Percentiles rank a stretch among this genome's conserved stretches.
Conservation (phyloP, 768 basidiomycete species). For the Nidularia pulvinata region DNA sequence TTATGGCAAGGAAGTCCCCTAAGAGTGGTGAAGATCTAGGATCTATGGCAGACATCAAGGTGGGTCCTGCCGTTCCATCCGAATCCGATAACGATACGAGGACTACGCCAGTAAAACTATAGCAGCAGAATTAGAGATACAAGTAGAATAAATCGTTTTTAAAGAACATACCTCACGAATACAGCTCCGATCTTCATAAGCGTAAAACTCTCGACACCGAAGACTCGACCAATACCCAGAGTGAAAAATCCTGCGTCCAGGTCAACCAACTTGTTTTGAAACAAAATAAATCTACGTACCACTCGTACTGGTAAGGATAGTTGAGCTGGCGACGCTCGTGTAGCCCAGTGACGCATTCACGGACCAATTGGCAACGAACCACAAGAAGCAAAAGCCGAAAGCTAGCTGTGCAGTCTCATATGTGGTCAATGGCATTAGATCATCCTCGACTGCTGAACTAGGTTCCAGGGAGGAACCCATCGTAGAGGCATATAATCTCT, state of each 20-base stretch:
- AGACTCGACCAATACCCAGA: constrained; percentile 77
- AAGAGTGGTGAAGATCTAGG: constrained; percentile 36
- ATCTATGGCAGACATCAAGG: constrained; percentile 1
- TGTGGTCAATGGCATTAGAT: constrained; percentile 18
- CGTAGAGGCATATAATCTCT: background rate
- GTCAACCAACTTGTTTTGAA: background rate
- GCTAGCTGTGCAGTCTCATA: constrained; percentile 81
- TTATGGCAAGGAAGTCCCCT: constrained; percentile 83
- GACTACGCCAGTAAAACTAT: constrained; percentile 68
- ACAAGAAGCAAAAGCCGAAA: constrained; percentile 79
- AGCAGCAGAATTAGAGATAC: background rate
- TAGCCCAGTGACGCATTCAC: constrained; percentile 82
- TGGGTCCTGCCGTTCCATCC: constrained; percentile 13
- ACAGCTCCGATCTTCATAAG: constrained; percentile 78
- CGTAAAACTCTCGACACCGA: constrained; percentile 79
- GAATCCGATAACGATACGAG: constrained; percentile 92
- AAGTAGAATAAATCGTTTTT: background rate
- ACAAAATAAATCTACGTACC: constrained; percentile 45
- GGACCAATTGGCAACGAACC: constrained; percentile 95
- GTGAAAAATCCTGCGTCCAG: constrained; percentile 84
- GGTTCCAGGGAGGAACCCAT: background rate
- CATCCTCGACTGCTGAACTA: background rate
- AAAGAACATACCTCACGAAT: constrained; percentile 59
- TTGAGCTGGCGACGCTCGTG: constrained; percentile 94
- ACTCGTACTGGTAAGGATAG: constrained; percentile 87